Base-by-base conservation (phyloP, 2,329 filamentous ascomycete genomes). In the Myotisia sp. region DNA sequence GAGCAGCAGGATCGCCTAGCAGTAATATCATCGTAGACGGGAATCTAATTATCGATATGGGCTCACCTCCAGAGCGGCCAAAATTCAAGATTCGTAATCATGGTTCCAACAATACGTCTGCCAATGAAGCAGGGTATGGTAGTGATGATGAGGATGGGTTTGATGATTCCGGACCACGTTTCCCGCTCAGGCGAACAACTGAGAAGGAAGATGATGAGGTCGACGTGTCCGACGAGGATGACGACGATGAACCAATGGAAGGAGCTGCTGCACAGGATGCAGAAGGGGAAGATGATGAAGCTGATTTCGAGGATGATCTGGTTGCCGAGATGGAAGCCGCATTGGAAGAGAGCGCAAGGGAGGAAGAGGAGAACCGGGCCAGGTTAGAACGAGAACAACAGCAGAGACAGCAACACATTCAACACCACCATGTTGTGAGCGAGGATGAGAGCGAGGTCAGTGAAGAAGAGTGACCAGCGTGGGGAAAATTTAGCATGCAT, bases 381-480 rank as follows among this genome's bases (percentile, higher is more conserved):
- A 52, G 53, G 18, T 49, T 52, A 9, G 50, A 51, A 33, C 44
- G 44, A 10, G 45, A 53, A 28, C 41, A 47, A 5, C 41, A 50
- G 10, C 47, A 49, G 14, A 40, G 46, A 5, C 41, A 50, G 10
- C 47, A 49, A 14, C 48, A 51, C 23, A 50, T 49, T 19, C 56
- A 56, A 17, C 27, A 35, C 26, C 40, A 32, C 10, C 40, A 41
- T 21, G 20, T 41, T 27, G 44, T 47, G 16, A 67, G 62, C 22
- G 70, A 73, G 12, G 56, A 63, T 34, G 73, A 77, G 51, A 77
- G 73, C 43, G 71, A 75, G 44, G 36, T 77, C 35, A 77, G 74
- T 43, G 74, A 77, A 49, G 74, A 77, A 50, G 74, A 77, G 49
- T 77, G 42, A 53, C n/a, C n/a, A n/a, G n/a, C n/a, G n/a, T n/a